Evolutionary conservation across 768 basidiomycete species (phyloP), one percentile per base, ranked within the genome.

Genomic region (Macrocybe gigantea): DNA sequence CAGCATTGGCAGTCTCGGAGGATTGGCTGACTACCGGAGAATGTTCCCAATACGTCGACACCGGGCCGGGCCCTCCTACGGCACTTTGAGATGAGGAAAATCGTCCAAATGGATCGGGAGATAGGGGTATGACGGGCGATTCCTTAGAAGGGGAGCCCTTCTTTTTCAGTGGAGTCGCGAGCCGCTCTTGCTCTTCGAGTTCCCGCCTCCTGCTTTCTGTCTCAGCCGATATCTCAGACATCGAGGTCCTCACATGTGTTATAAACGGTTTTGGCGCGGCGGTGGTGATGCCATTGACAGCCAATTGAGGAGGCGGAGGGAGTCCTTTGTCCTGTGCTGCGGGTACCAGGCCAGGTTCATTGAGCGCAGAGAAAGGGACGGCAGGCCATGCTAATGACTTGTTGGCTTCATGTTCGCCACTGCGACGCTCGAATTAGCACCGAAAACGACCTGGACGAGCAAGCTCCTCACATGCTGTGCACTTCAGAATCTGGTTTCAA

Each of bases 21-120:
- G 44, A 52, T 9, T 32, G 48, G 5, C 49, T 47, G n/a, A 57
- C 60, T 14, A 61, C 43, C 10, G 60, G 58, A 30, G 60, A 57
- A 29, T 60, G 54, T 13, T 78, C 75, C 78, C 79, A 78, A 49
- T 75, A 71, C 4, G 69, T 58, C 33, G 66, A 60, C 31, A 71
- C 55, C 33, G 64, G 63, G 48, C 53, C 54, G 41, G 56, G 36
- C 38, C 52, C 46, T 13, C 48, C 52, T 22, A 55, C 49, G 10
- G 52, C 45, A 31, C 66, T 56, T 30, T 70, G 61, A 12, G 69
- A 55, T 2, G 85, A 88, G 32, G 87, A 72, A 56, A 77, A 83
- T 29, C 87, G 76, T 8, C 83, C 82, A 57, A 91, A 90, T 29
- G 88, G 88, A 65, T 91, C 88, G 6, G 88, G 85, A 7, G 87